phyloP scores from a whole-genome alignment of 306 rosid genomes.

The Pachyrhizus erosus region DNA sequence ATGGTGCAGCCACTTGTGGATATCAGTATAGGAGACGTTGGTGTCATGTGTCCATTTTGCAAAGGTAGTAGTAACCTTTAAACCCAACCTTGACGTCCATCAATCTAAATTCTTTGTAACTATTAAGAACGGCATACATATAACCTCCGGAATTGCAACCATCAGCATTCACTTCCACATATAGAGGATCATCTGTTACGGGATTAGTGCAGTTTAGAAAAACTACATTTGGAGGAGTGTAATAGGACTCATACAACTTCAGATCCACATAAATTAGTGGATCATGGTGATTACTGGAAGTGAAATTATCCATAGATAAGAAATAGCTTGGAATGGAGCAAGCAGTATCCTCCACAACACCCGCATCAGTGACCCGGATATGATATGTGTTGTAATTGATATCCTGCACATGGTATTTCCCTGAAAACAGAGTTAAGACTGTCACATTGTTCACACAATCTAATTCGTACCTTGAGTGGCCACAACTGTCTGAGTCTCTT shows the following conservation, averaged over 20 bases:
- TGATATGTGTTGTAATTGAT: background rate
- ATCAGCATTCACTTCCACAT: background rate
- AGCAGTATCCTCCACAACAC: no score
- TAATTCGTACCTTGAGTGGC: background rate
- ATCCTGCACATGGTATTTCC: background rate
- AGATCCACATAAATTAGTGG: background rate
- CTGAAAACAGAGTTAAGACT: no score
- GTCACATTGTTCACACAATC: background rate
- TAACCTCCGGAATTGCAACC: background rate
- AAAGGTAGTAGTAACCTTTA: no score
- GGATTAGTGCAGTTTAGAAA: background rate
- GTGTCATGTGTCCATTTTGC: no score
- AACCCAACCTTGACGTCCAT: no score
- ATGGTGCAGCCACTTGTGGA: no score
- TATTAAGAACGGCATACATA: no score
- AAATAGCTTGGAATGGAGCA: background rate
- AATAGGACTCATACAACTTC: no score
- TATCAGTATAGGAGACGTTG: no score
- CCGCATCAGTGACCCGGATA: no score
- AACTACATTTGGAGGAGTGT: background rate
- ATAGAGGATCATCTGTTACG: background rate
- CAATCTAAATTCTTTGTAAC: no score
- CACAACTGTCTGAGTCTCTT: background rate
- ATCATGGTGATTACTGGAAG: background rate
- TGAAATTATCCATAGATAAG: background rate